Evolutionary conservation across 2,329 filamentous ascomycete genomes (phyloP).

Genomic region (Dryadomyces quercivorus): DNA sequence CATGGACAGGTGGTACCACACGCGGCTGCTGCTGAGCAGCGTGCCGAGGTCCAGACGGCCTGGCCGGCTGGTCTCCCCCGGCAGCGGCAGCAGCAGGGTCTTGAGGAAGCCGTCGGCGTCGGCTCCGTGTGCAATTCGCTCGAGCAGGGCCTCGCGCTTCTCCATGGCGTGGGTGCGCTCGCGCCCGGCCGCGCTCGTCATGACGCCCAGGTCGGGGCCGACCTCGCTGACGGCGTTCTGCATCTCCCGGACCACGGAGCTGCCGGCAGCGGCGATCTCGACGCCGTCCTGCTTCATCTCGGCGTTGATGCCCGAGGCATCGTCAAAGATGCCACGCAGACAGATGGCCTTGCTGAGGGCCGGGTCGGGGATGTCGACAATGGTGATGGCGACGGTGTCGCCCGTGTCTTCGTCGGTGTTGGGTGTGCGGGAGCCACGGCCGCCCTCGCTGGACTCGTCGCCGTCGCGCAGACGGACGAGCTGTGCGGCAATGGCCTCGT

Average conservation of each 20-base stretch:
- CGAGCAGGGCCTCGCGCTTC: constrained; percentile 68
- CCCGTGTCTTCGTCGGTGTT: constrained; percentile 57
- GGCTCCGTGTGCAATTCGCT: constrained; percentile 73
- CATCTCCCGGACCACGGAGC: constrained; percentile 80
- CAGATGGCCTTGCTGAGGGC: constrained; percentile 77
- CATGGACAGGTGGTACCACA: constrained; percentile 88
- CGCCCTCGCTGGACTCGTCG: constrained; percentile 54
- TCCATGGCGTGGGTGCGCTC: constrained; percentile 72
- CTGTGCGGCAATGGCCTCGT: constrained; percentile 68
- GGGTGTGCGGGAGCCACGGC: constrained; percentile 46
- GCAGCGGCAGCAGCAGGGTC: constrained; percentile 66
- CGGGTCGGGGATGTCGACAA: constrained; percentile 75
- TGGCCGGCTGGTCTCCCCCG: constrained; percentile 60
- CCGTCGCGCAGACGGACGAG: constrained; percentile 54
- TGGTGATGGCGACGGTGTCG: constrained; percentile 79
- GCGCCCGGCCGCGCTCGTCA: constrained; percentile 50
- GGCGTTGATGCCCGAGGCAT: constrained; percentile 80
- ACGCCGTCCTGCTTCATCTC: constrained; percentile 97
- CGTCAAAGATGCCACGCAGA: constrained; percentile 85
- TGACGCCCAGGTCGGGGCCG: constrained; percentile 68
- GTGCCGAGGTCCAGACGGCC: constrained; percentile 69
- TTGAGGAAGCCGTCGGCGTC: constrained; percentile 76
- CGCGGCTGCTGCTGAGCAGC: constrained; percentile 69
- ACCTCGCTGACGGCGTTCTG: constrained; percentile 65
- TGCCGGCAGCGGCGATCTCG: constrained; percentile 58